phyloP scores from a whole-genome alignment of 441 rosid genomes.

The Breynia disticha region DNA sequence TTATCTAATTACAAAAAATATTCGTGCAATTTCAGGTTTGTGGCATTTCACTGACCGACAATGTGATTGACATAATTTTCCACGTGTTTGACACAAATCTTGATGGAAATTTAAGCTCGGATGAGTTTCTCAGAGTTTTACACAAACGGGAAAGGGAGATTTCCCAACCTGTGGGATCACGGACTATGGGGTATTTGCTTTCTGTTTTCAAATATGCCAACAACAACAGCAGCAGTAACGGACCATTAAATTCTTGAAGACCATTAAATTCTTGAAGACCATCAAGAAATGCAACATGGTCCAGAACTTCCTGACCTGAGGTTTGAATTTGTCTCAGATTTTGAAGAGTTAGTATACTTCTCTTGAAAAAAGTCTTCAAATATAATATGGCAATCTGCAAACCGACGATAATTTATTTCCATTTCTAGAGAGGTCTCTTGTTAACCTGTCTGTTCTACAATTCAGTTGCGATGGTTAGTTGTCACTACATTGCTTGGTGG shows the following conservation, averaged over 20 bases:
- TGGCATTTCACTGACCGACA: conserved; percentile 47
- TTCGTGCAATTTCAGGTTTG: conserved; percentile 43
- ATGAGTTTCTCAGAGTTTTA: conserved; percentile 59
- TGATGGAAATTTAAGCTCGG: conserved; percentile 58
- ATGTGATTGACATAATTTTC: conserved; percentile 57
- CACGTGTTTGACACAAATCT: conserved; percentile 57
- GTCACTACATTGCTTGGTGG: too few species aligned
- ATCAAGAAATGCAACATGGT: too few species aligned
- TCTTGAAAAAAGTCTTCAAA: too few species aligned
- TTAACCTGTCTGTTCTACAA: too few species aligned
- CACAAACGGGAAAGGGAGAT: conserved; percentile 48
- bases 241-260: conserved; percentile 16
- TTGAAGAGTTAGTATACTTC: too few species aligned
- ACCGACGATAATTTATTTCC: too few species aligned
- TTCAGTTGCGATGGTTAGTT: too few species aligned
- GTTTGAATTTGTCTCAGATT: too few species aligned
- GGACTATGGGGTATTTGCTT: conserved; percentile 33
- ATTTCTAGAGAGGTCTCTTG: too few species aligned
- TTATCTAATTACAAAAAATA: neutral
- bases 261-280: conserved; percentile 14
- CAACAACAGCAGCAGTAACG: conserved; percentile 19
- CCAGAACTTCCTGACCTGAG: too few species aligned
- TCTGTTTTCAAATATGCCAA: conserved; percentile 38
- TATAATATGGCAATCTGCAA: too few species aligned
- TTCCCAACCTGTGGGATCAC: conserved; percentile 38